Evolutionary conservation across 495 filamentous ascomycete genomes (phyloP), one percentile per base, ranked within the genome.

Genomic region (Aspergillus baeticus): DNA sequence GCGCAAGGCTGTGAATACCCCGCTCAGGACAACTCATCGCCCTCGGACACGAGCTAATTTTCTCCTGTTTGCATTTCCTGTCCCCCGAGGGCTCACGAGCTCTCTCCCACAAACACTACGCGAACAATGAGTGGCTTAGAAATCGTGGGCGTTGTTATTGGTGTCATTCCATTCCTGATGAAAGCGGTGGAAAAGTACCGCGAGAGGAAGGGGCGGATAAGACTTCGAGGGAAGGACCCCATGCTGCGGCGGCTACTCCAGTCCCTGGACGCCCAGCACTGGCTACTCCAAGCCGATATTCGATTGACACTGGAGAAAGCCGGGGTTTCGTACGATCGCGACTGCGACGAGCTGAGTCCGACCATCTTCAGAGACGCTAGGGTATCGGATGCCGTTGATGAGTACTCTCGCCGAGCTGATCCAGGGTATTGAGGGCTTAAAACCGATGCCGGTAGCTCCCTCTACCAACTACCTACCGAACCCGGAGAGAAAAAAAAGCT

Each of bases 261-360:
- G 42, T 46, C 49, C 6, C 50, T 59, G 3, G 38, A 35, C 13
- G 49, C 46, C 6, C 57, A 59, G 34, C 15, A 42, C 31, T 59
- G 31, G 17, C 37, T 54, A 10, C 15, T 59, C 26, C 3, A 33
- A 0, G 48, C 38, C 0, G 57, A 54, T 18, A 34, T 59, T 26
- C 7, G 36, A 5, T 10, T 59, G 20, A 43, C 44, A 10, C 22
- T 59, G 18, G 23, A 31, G 7, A 43, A 14, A 10, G 43, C 55
- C 14, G 26, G 44, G 21, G 38, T 58, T 38, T n/a, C 35, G 13
- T 20, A 52, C 14, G 26, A 46, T 15, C 17, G 23, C 4, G 18
- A 8, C 15, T 21, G 31, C 13, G 6, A 6, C 29, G n/a, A 21
- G 29, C 14, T 37, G 13, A 2, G 14, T 10, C 18, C 31, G 4